Evolutionary conservation across 768 basidiomycete species (phyloP), one percentile per base, ranked within the genome.

Genomic region (Xanthoconium stramineum): DNA sequence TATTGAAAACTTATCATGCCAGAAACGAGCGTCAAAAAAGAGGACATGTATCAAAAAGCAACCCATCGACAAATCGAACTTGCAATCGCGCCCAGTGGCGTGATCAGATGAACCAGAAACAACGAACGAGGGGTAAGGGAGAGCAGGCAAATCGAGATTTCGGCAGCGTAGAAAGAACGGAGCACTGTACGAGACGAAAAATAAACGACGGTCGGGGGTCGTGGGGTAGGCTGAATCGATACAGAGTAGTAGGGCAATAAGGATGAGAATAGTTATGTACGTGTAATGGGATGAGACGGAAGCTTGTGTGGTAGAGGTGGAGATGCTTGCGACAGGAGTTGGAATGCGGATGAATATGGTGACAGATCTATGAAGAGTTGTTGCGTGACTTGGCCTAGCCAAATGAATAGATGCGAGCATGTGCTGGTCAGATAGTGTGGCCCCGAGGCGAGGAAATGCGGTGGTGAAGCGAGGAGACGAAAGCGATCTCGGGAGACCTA

Each of bases 381-480:
- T 58, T 57, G 63, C 13, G 54, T 54, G 40, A 47, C 50, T 54
- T 50, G 50, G 57, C 52, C 50, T 51, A 56, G 38, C 8, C 49
- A 54, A 55, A 59, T 58, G 53, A 55, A 55, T 66, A 67, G 58
- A 67, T 67, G 59, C 57, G 44, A 67, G 67, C 67, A 67, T 58
- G 61, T 69, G 56, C 39, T 44, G 42, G 50, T 66, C 49, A 65
- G 30, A 67, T 69, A 56, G 54, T 59, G 42, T 61, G 40, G 51
- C 66, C 52, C 54, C 44, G 56, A 13, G 42, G 56, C 42, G 19
- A 44, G 38, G 28, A 42, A 52, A 55, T 63, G 47, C 37, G 14
- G 57, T 35, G 28, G 29, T 47, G 52, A 45, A 43, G 40, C 24
- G 37, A 53, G 28, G 24, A 20, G 9, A 10, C 24, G 37, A 24